Percentiles rank a stretch among this genome's conserved stretches.
Conservation (phyloP, 345 rosid genomes). For the Bruguiera parviflora region DNA sequence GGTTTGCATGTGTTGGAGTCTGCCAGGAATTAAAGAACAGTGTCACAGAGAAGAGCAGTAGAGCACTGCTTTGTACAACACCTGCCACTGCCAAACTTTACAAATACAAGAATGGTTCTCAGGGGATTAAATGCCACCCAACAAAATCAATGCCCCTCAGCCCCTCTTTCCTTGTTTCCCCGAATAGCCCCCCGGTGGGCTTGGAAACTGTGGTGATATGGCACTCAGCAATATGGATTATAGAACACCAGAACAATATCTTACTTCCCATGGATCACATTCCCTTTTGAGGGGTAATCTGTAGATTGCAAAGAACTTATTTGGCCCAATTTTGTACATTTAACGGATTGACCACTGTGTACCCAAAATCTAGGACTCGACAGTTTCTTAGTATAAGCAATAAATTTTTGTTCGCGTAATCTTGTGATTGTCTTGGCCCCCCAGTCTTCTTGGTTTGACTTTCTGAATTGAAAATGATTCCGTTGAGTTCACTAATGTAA, state of each 20-base stretch:
- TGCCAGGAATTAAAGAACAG: slow-evolving; percentile 26
- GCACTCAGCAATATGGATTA: too few species aligned
- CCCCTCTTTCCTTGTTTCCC: neutral
- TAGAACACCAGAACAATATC: too few species aligned
- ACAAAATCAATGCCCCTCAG: slow-evolving; percentile 7
- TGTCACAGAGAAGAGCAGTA: slow-evolving; percentile 10
- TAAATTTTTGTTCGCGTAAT: neutral
- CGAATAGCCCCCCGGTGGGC: neutral
- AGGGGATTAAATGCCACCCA: slow-evolving; percentile 34
- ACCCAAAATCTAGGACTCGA: too few species aligned
- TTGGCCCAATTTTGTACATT: too few species aligned
- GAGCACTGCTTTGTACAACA: slow-evolving; percentile 25
- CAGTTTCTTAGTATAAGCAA: too few species aligned
- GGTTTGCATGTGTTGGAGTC: slow-evolving; percentile 40
- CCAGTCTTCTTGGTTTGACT: neutral
- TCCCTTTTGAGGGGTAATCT: too few species aligned
- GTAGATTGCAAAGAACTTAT: too few species aligned
- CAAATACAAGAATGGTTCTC: slow-evolving; percentile 32
- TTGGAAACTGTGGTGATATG: too few species aligned
- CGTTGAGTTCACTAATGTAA: neutral
- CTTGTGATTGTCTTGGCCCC: neutral
- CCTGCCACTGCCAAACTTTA: slow-evolving; percentile 33
- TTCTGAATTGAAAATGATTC: neutral
- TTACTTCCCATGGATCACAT: too few species aligned
- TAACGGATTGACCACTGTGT: too few species aligned